These are phyloP conservation scores for Kokia cookei DNA, from an alignment of 441 rosid species.

Conservation along the genomic window DNA sequence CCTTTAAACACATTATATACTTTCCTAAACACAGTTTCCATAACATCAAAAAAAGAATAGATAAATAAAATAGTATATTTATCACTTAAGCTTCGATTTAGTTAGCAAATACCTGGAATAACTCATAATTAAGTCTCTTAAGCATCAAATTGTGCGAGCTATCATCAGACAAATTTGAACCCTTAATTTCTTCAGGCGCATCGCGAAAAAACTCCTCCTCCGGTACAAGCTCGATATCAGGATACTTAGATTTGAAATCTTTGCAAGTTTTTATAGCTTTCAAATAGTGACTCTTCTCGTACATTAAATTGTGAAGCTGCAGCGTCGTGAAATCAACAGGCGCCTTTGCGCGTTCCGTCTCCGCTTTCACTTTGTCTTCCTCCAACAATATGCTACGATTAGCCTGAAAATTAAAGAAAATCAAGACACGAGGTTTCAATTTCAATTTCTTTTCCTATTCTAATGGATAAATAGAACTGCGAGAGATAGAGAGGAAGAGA, in stretches of 20 bases:
- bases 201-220: conserved; percentile 68
- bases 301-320: conserved; percentile 83
- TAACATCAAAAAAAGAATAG: not conserved
- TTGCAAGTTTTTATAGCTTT: conserved; percentile 80
- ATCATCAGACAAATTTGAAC: conserved; percentile 42
- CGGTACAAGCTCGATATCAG: conserved; percentile 76
- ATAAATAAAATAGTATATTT: not conserved
- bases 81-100: not conserved
- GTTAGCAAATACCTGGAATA: conserved; percentile 57
- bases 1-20: not conserved
- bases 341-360: conserved; percentile 69
- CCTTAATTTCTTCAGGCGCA: conserved; percentile 70
- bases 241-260: conserved; percentile 77
- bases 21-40: not conserved
- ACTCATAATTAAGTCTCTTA: conserved; percentile 77
- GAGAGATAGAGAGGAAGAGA: not conserved
- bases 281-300: conserved; percentile 81
- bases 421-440: not conserved
- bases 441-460: not conserved
- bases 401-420: conserved; percentile 30
- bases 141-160: conserved; percentile 73
- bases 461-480: not conserved
- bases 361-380: conserved; percentile 70
- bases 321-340: conserved; percentile 75
- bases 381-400: conserved; percentile 70